phyloP scores from a whole-genome alignment of 2,329 filamentous ascomycete species.

The Fusarium floridanum region DNA sequence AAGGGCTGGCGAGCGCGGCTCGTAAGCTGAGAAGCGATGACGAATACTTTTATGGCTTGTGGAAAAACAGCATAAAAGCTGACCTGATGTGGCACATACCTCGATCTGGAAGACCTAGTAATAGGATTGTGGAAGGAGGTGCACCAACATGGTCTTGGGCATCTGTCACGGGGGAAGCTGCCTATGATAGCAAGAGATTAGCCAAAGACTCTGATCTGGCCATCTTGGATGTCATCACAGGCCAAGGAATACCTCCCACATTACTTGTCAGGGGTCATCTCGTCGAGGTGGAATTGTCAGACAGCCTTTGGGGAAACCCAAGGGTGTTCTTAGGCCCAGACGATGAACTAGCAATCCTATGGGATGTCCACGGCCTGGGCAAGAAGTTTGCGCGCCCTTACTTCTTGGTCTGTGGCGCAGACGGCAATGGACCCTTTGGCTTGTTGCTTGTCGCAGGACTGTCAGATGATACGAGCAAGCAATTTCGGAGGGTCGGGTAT shows the following conservation, averaged over 20 bases:
- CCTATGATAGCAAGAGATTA: neutral
- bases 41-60: neutral
- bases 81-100: neutral
- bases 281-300: neutral
- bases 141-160: neutral
- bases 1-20: neutral
- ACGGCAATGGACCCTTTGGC: neutral
- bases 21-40: neutral
- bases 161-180: neutral
- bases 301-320: neutral
- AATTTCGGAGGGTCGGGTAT: neutral
- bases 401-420: neutral
- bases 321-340: neutral
- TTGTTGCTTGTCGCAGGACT: neutral
- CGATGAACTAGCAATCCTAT: neutral
- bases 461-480: neutral
- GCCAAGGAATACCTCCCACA: neutral
- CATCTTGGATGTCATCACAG: neutral
- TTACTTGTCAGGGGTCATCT: neutral
- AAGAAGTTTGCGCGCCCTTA: neutral
- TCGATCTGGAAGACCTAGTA: neutral
- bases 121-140: neutral
- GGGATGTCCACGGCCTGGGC: neutral
- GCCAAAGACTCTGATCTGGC: neutral
- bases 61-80: neutral